A percentile compares a stretch with the other conserved stretches of the same genome.
These are phyloP conservation scores for Immersiella caudata DNA, from an alignment of 495 filamentous ascomycete species.

Conservation along the genomic window DNA sequence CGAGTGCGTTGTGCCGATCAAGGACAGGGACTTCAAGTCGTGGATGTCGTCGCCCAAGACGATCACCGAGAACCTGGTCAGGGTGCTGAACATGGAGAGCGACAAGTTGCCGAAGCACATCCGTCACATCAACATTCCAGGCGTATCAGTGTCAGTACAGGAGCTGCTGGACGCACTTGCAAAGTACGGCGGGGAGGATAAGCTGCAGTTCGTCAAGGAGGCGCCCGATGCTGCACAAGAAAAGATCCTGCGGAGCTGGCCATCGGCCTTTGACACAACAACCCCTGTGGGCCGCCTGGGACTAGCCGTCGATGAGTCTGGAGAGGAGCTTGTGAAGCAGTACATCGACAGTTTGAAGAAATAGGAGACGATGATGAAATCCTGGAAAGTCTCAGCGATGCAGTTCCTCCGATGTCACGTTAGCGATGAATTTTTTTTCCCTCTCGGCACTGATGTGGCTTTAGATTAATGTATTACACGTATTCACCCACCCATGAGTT, in stretches of 20 bases:
- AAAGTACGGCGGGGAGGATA: conserved; percentile 70
- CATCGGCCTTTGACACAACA: conserved; percentile 64
- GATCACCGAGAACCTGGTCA: conserved; percentile 70
- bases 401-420: not conserved
- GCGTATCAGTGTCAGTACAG: conserved; percentile 69
- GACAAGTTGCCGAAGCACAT: conserved; percentile 58
- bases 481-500: not conserved
- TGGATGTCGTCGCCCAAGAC: conserved; percentile 71
- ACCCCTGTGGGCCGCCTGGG: conserved; percentile 59
- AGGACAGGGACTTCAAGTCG: conserved; percentile 59
- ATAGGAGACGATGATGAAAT: not conserved
- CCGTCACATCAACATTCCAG: conserved; percentile 72
- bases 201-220: conserved; percentile 64
- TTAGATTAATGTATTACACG: not conserved
- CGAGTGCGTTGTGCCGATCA: conserved; percentile 65
- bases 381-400: not conserved
- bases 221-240: conserved; percentile 66
- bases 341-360: conserved; percentile 44
- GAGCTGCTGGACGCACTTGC: conserved; percentile 76
- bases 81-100: conserved; percentile 60
- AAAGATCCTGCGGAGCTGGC: conserved; percentile 75
- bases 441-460: not conserved
- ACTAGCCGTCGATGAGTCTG: conserved; percentile 56
- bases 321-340: conserved; percentile 40
- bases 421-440: not conserved